Evolutionary conservation across 129 eudicot species (phyloP).

Genomic region (Solidago caesia): DNA sequence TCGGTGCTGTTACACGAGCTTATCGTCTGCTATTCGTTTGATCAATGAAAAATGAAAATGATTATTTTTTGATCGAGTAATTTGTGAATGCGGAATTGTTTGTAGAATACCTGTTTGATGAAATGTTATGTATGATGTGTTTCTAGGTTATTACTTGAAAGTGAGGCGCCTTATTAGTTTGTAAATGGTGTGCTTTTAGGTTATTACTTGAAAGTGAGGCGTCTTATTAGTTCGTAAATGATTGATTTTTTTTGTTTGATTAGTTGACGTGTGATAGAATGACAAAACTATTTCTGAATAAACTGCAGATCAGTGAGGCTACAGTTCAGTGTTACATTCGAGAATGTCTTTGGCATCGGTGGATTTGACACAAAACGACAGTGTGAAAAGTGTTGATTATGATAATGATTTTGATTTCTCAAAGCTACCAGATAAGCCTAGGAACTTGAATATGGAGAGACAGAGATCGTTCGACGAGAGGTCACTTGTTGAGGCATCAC

Average conservation of each 20-base stretch:
- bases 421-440: constrained; percentile 60
- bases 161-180: neutral
- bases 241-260: neutral
- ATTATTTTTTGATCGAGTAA: neutral
- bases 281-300: constrained; percentile 2
- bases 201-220: neutral
- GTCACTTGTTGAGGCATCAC: constrained; percentile 68
- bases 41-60: neutral
- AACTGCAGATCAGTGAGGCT: constrained; percentile 38
- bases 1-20: neutral
- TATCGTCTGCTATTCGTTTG: neutral
- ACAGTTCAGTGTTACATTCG: neutral
- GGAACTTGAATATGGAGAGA: constrained; percentile 64
- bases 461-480: constrained; percentile 76
- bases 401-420: constrained; percentile 64
- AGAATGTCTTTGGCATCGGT: constrained; percentile 51
- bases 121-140: constrained; percentile 15
- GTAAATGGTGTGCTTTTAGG: neutral
- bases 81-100: neutral
- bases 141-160: constrained; percentile 1
- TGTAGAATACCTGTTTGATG: constrained; percentile 18
- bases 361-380: constrained; percentile 46
- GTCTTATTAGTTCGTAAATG: constrained; percentile 4
- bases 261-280: constrained; percentile 2
- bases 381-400: constrained; percentile 33